Percentiles rank a stretch among this genome's conserved stretches.
Conservation (phyloP, 805 yeast species). For the Starmerella tilneyi region DNA sequence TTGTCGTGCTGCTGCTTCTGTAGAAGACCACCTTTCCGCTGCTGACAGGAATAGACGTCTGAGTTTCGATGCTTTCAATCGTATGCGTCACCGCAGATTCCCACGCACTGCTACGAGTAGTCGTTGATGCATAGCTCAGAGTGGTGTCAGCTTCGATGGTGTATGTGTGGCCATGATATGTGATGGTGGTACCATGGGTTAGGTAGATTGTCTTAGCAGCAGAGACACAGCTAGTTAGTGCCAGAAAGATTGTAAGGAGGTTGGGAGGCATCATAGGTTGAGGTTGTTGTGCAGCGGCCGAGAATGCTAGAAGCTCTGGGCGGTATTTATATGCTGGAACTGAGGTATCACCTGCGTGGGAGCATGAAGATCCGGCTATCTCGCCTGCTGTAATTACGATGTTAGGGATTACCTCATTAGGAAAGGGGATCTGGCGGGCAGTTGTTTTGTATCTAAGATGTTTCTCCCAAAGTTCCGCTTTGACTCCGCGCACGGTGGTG, state of each 20-base stretch:
- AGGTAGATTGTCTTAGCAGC: background rate
- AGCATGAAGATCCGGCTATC: too few species aligned
- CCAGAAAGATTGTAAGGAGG: background rate
- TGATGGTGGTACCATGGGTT: constrained; percentile 7
- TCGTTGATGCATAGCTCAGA: constrained; percentile 6
- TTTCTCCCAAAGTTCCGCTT: too few species aligned
- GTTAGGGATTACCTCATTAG: too few species aligned
- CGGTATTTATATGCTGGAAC: too few species aligned
- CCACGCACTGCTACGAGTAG: background rate
- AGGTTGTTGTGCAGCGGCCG: background rate
- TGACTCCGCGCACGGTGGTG: too few species aligned
- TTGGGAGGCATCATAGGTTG: background rate
- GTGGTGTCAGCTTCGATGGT: constrained; percentile 18
- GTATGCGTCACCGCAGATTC: background rate
- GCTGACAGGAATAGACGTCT: background rate
- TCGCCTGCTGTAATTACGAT: too few species aligned
- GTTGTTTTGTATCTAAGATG: too few species aligned
- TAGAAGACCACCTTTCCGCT: background rate
- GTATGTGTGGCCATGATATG: constrained; percentile 13
- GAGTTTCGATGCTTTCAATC: background rate
- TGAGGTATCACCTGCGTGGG: too few species aligned
- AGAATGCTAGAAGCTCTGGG: background rate
- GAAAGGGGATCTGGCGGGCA: too few species aligned
- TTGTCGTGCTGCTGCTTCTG: constrained; percentile 4
- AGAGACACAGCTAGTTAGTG: background rate